phyloP scores from a whole-genome alignment of 169 alveolate genomes.

The Condylostoma magnum region DNA sequence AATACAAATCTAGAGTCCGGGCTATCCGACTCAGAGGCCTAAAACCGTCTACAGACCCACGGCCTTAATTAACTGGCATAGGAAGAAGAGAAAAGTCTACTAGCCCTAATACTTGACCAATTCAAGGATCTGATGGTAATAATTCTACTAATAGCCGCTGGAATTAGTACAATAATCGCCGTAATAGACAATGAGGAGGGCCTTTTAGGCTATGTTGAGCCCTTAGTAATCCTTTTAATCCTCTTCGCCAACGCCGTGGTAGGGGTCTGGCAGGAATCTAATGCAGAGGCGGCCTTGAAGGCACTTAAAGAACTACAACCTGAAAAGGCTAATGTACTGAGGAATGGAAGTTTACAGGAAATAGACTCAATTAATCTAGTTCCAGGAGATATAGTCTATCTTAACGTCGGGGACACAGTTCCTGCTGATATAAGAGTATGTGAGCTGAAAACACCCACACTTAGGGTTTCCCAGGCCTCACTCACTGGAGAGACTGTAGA shows the following conservation, averaged over 20 bases:
- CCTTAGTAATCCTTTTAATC: constrained; percentile 93
- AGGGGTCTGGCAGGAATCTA: constrained; percentile 98
- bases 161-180: constrained; percentile 93
- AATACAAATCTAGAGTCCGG: constrained; percentile 74
- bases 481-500: constrained; percentile 96
- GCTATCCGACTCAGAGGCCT: constrained; percentile 83
- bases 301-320: constrained; percentile 96
- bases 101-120: constrained; percentile 89
- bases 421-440: constrained; percentile 98
- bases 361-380: constrained; percentile 92
- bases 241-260: constrained; percentile 95
- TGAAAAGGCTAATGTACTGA: constrained; percentile 85
- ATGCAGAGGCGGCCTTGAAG: constrained; percentile 97
- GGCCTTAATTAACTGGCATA: constrained; percentile 89
- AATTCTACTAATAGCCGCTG: constrained; percentile 95
- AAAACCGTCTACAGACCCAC: constrained; percentile 68
- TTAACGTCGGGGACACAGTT: constrained; percentile 94
- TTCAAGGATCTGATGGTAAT: constrained; percentile 94
- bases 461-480: constrained; percentile 92
- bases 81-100: constrained; percentile 88
- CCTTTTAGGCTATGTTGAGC: constrained; percentile 95
- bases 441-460: constrained; percentile 89
- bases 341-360: constrained; percentile 92
- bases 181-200: constrained; percentile 89
- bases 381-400: constrained; percentile 97